Conservation (phyloP, 1,284 basidiomycete species). For the Cryptococcus sp. region DNA sequence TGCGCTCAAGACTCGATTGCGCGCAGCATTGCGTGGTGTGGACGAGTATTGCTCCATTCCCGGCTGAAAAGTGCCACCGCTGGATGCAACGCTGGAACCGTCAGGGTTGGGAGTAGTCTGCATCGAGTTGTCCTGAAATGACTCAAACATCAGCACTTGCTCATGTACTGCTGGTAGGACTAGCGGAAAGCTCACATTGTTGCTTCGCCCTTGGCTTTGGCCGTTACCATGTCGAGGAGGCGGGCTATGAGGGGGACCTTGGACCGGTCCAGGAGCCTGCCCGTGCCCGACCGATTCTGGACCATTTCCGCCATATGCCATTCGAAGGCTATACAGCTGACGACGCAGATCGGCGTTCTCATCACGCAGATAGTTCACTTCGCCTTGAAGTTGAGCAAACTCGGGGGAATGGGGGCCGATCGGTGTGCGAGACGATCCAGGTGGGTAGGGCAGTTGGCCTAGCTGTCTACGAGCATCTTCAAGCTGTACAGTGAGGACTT, state of each 20-base stretch:
- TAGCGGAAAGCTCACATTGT: conserved; percentile 10
- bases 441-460: conserved; percentile 30
- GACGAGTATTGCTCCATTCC: conserved; percentile 24
- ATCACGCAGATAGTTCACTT: conserved; percentile 45
- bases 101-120: neutral
- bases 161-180: neutral
- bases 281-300: conserved; percentile 3
- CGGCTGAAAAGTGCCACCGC: conserved; percentile 4
- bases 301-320: conserved; percentile 11
- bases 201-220: conserved; percentile 2
- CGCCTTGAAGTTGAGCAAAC: conserved; percentile 34
- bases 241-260: conserved; percentile 12
- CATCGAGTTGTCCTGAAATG: conserved; percentile 1
- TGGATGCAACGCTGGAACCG: conserved; percentile 9
- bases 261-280: neutral
- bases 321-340: conserved; percentile 38
- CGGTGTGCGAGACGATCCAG: conserved; percentile 19
- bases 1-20: conserved; percentile 34
- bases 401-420: conserved; percentile 39
- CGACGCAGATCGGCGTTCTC: conserved; percentile 47
- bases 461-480: conserved; percentile 48
- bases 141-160: neutral
- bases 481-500: conserved; percentile 39
- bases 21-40: conserved; percentile 15
- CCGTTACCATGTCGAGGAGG: conserved; percentile 18